These are phyloP conservation scores for Ceratocystis diversiconidia DNA, from an alignment of 2,329 filamentous ascomycete genomes.

Conservation along the genomic window DNA sequence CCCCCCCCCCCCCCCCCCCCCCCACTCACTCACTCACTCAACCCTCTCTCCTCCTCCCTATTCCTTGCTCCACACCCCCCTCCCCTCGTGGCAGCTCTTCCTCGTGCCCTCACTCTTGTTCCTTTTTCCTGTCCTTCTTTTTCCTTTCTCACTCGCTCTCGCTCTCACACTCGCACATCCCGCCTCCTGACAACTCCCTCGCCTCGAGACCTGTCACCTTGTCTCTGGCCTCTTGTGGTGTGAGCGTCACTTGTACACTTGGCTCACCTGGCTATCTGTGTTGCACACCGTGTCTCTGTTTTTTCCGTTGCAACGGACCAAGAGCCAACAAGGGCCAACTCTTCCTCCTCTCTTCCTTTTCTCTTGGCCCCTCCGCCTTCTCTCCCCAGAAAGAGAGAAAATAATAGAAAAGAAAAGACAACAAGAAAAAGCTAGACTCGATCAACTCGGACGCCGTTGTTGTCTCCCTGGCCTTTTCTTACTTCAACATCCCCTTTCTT, in stretches of 20 bases:
- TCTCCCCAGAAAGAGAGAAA: neutral
- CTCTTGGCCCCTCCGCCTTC: neutral
- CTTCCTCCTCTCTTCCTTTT: neutral
- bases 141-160: neutral
- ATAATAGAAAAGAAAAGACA: neutral
- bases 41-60: neutral
- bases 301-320: neutral
- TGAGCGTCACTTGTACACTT: constrained; percentile 1
- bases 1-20: neutral
- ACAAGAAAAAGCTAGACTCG: neutral
- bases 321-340: neutral
- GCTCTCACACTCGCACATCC: neutral
- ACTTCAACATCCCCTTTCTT: neutral
- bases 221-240: neutral
- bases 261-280: neutral
- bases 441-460: neutral
- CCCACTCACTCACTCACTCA: neutral
- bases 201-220: neutral
- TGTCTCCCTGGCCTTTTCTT: neutral
- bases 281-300: constrained; percentile 5
- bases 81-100: neutral
- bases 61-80: neutral
- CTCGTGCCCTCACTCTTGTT: neutral
- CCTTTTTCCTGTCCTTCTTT: constrained; percentile 1
- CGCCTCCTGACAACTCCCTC: neutral